phyloP scores from a whole-genome alignment of 2,329 filamentous ascomycete genomes.

The Bipolaris oryzae region DNA sequence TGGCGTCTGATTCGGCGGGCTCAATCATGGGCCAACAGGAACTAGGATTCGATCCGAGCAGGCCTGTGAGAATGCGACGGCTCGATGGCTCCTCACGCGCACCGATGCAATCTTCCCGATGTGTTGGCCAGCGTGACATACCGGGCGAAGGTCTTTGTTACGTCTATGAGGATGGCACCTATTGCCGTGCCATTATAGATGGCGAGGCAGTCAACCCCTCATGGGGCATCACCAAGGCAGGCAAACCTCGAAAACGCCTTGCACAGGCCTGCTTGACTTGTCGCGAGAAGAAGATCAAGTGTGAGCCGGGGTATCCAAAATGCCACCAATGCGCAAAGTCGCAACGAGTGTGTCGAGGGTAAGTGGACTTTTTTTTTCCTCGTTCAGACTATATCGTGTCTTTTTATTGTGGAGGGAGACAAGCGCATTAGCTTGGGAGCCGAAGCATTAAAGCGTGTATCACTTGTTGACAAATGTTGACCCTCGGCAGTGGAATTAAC shows the following conservation, averaged over 20 bases:
- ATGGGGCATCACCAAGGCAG: constrained; percentile 93
- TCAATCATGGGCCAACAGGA: constrained; percentile 34
- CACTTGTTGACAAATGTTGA: constrained; percentile 44
- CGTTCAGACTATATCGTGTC: background rate
- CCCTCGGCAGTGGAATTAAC: constrained; percentile 37
- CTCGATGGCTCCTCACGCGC: constrained; percentile 43
- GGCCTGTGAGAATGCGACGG: constrained; percentile 40
- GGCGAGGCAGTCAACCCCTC: constrained; percentile 87
- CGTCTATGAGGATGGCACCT: constrained; percentile 83
- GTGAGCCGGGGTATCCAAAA: constrained; percentile 83
- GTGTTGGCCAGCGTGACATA: constrained; percentile 60
- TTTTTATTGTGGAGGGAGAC: constrained; percentile 13
- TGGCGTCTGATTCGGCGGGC: constrained; percentile 31
- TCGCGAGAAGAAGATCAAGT: constrained; percentile 97
- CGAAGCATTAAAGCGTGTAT: constrained; percentile 23
- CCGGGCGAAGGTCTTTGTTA: constrained; percentile 82
- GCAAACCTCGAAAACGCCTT: constrained; percentile 87
- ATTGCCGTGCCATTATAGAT: constrained; percentile 82
- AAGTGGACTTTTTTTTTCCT: constrained; percentile 24
- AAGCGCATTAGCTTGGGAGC: constrained; percentile 30
- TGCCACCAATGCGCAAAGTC: constrained; percentile 94
- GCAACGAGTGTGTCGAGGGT: constrained; percentile 78
- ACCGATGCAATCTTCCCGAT: constrained; percentile 42
- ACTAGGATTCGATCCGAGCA: constrained; percentile 33
- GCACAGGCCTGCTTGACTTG: constrained; percentile 94